phyloP scores from a whole-genome alignment of 306 rosid genomes.

The Comarum palustre region DNA sequence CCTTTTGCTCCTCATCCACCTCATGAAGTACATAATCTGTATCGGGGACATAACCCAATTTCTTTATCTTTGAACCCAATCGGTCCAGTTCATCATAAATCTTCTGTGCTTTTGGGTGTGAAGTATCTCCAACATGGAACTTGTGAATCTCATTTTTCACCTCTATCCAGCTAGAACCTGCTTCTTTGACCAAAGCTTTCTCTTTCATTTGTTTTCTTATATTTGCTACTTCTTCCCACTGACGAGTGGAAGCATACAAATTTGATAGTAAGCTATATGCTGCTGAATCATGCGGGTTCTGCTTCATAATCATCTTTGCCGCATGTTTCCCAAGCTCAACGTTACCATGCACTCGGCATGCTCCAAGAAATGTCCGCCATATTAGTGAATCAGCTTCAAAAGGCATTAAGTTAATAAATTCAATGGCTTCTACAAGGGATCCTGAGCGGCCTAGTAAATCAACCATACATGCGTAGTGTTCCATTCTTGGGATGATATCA shows the following conservation, averaged over 20 bases:
- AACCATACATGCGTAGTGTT: constrained; percentile 41
- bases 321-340: constrained; percentile 23
- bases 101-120: constrained; percentile 15
- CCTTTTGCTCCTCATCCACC: constrained; percentile 19
- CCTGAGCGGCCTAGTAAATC: constrained; percentile 38
- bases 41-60: constrained; percentile 22
- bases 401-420: constrained; percentile 34
- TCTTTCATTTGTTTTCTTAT: constrained; percentile 28
- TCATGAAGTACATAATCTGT: constrained; percentile 30
- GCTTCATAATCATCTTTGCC: constrained; percentile 23
- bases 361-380: constrained; percentile 37
- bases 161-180: constrained; percentile 29
- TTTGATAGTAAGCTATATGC: constrained; percentile 27
- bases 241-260: constrained; percentile 19
- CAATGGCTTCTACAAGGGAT: constrained; percentile 25
- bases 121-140: constrained; percentile 31
- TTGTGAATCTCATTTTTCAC: constrained; percentile 16
- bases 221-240: constrained; percentile 27
- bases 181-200: constrained; percentile 24
- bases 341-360: constrained; percentile 25
- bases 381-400: constrained; percentile 32
- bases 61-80: constrained; percentile 21
- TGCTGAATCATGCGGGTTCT: constrained; percentile 21
- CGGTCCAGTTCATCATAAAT: constrained; percentile 22
- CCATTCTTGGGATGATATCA: constrained; percentile 30